Evolutionary conservation across 179 eudicot species (phyloP), one percentile per base, ranked within the genome.

Genomic region (Spinacia oleracea): DNA sequence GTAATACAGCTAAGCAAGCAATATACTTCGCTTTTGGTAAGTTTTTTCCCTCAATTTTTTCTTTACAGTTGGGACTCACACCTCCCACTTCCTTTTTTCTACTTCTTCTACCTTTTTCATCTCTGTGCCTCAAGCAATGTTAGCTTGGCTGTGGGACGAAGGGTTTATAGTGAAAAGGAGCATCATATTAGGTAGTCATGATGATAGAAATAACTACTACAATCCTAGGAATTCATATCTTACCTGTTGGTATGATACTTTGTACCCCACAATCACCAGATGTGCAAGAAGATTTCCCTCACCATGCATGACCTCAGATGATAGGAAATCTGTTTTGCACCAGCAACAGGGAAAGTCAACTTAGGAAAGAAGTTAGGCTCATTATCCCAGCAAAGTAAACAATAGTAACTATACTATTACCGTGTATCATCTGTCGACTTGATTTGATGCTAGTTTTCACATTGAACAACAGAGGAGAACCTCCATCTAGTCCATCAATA

Each of bases 401-500:
- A 70, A 29, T 9, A 18, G 29, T 63, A 14, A 31, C 60, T 50
- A n/a, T n/a, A 62, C 16, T 35, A 68, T 76, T 88, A 93, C 99
- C 98, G 81, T 78, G 84, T 18, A 96, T 84, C 84, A 93, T 77
- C 86, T 96, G 90, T 63, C 88, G 87, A 83, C 94, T 93, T 46
- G 99, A 90, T 89, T 96, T 96, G 43, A 88, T 79, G 71, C 74
- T 70, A 48, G 92, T 89, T 74, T 89, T 87, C 73, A 80, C 79
- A 82, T 86, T 90, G 85, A 96, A 96, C 73, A 96, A 79, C 77
- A 91, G 77, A 76, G 99, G 97, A 78, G 99, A 96, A 75, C 99
- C 99, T 31, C 99, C 98, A 89, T 96, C 98, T 63, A 91, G 51
- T 82, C 98, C 99, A 91, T 96, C 99, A 79, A 96, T 90, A 58